Conservation (phyloP, 306 rosid genomes). For the Dalbergia cultrata region DNA sequence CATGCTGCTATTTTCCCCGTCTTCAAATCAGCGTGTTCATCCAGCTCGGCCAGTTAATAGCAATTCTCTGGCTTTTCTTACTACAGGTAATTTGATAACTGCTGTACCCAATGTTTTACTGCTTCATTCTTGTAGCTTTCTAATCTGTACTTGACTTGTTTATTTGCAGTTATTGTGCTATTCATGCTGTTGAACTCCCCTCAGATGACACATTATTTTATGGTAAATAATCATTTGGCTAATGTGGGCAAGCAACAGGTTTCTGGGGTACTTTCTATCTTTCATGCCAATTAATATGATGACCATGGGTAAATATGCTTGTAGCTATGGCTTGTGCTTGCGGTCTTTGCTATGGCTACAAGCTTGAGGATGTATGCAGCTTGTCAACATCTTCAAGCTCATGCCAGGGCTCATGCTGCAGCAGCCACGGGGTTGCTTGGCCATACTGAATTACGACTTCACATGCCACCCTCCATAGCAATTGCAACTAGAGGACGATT, state of each 20-base stretch:
- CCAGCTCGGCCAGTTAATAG: constrained; percentile 50
- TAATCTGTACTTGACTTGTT: constrained; percentile 34
- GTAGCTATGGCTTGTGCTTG: constrained; percentile 86
- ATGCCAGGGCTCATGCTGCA: constrained; percentile 88
- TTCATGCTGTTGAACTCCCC: constrained; percentile 68
- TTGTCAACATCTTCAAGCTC: constrained; percentile 94
- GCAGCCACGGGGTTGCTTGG: constrained; percentile 72
- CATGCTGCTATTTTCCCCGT: constrained; percentile 12
- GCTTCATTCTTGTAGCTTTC: constrained; percentile 18
- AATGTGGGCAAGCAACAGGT: background rate
- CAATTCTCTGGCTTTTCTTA: constrained; percentile 82
- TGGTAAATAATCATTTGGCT: constrained; percentile 58
- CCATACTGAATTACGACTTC: constrained; percentile 81
- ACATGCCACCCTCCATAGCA: constrained; percentile 86
- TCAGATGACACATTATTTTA: constrained; percentile 80
- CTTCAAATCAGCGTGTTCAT: constrained; percentile 48
- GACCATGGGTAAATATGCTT: constrained; percentile 31
- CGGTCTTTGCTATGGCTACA: constrained; percentile 67
- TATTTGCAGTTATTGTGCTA: constrained; percentile 70
- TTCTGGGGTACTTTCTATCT: constrained; percentile 29
- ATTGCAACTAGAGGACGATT: constrained; percentile 89
- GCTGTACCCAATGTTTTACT: constrained; percentile 28
- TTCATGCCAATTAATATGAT: background rate
- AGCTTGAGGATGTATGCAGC: constrained; percentile 71
- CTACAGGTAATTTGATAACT: constrained; percentile 67